Evolutionary conservation across 2,329 filamentous ascomycete species (phyloP).

Genomic region (Colletotrichum sp.): DNA sequence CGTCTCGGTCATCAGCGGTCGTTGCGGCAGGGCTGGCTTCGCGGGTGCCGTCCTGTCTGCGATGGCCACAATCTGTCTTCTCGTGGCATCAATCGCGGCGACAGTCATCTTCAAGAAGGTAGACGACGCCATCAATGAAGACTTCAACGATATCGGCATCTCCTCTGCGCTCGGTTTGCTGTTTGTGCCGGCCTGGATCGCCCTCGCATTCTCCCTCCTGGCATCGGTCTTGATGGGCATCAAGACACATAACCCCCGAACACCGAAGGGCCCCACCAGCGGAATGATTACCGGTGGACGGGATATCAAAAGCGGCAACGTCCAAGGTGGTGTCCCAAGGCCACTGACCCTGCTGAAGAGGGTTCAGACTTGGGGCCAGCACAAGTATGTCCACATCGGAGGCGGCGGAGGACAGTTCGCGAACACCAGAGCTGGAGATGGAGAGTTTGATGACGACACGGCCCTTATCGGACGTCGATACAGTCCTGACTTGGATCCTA

Average conservation of each 20-base stretch:
- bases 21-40: slow-evolving; percentile 18
- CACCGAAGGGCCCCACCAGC: slow-evolving; percentile 1
- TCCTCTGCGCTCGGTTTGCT: slow-evolving; percentile 24
- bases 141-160: slow-evolving; percentile 29
- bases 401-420: neutral
- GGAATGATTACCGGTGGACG: neutral
- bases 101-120: slow-evolving; percentile 29
- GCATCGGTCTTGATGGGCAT: slow-evolving; percentile 20
- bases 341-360: slow-evolving; percentile 20
- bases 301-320: neutral
- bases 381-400: slow-evolving; percentile 36
- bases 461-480: neutral
- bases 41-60: slow-evolving; percentile 22
- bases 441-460: neutral
- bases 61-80: slow-evolving; percentile 28
- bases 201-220: slow-evolving; percentile 25
- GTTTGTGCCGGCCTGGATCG: slow-evolving; percentile 30
- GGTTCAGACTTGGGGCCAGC: slow-evolving; percentile 25
- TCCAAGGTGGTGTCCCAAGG: neutral
- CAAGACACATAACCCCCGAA: neutral
- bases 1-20: slow-evolving; percentile 23
- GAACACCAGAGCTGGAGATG: neutral
- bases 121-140: slow-evolving; percentile 28
- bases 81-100: slow-evolving; percentile 29
- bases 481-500: neutral